These are phyloP conservation scores for Phytophthora palmivora DNA, from an alignment of 352 stramenopile genomes.

Conservation along the genomic window DNA sequence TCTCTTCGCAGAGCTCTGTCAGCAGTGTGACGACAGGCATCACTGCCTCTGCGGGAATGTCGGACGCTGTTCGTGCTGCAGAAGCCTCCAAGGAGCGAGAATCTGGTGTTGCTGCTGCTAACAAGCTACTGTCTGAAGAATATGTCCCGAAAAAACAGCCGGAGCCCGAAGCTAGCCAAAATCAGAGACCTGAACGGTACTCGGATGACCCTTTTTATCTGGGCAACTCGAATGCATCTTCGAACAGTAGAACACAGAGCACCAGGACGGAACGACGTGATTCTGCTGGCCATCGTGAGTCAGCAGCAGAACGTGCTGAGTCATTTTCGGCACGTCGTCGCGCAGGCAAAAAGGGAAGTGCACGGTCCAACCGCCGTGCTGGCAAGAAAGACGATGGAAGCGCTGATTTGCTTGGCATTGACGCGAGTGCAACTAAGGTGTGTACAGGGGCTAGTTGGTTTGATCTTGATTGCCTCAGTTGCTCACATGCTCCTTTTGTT, in stretches of 20 bases:
- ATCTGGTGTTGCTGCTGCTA: slow-evolving; percentile 70
- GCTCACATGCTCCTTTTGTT: slow-evolving; percentile 22
- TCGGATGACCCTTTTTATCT: slow-evolving; percentile 83
- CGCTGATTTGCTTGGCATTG: slow-evolving; percentile 70
- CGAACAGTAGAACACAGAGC: slow-evolving; percentile 52
- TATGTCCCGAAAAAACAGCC: slow-evolving; percentile 72
- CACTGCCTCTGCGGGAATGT: slow-evolving; percentile 70
- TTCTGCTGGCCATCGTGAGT: slow-evolving; percentile 35
- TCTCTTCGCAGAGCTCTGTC: slow-evolving; percentile 75
- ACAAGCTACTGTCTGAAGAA: slow-evolving; percentile 84
- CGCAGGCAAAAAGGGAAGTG: slow-evolving; percentile 71
- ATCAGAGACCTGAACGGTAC: slow-evolving; percentile 66
- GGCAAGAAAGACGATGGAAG: slow-evolving; percentile 64
- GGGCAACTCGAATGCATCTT: no score
- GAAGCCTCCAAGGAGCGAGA: slow-evolving; percentile 71
- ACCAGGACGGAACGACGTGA: slow-evolving; percentile 44
- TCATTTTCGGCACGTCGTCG: slow-evolving; percentile 75
- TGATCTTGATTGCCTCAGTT: slow-evolving; percentile 4
- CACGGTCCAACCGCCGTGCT: slow-evolving; percentile 47
- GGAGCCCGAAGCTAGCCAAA: slow-evolving; percentile 28
- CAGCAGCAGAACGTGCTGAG: slow-evolving; percentile 60
- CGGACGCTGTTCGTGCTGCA: no score
- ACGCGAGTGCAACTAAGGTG: slow-evolving; percentile 42
- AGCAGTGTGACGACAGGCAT: slow-evolving; percentile 65
- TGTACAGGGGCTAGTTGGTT: slow-evolving; percentile 8